Evolutionary conservation across 768 basidiomycete species (phyloP), one percentile per base, ranked within the genome.

Genomic region (Leccinum subtestaceum): DNA sequence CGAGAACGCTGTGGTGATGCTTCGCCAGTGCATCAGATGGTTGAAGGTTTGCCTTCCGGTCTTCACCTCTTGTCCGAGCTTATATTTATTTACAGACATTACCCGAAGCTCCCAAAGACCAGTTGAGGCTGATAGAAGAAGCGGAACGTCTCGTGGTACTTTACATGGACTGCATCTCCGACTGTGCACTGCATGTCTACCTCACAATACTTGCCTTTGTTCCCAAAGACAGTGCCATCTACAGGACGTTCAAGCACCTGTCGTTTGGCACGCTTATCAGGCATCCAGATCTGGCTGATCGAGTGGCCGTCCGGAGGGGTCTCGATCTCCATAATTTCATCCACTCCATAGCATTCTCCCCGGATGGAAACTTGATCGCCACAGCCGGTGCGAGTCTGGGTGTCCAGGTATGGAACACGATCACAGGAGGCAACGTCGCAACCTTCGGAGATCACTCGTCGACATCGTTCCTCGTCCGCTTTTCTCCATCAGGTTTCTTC

Each of bases 341-440:
- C 11, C n/a, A 65, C 27, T 65, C 69, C 0, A 43, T 69, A 15
- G 55, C 36, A 4, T 63, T 63, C 60, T 65, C 63, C 25, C 63
- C 57, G n/a, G 52, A 56, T 32, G 55, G 60, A 1, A 32, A 58
- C 11, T 9, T 59, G 23, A 52, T 68, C n/a, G 67, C 68, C 1
- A 67, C 67, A 9, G 67, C 60, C 5, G 53, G 60, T 12, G 51
- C 8, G 1, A 45, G 54, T 23, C 56, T 70, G 4, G 62, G 62
- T 2, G 67, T 69, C 21, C 69, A 66, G 25, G n/a, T 69, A 12
- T 69, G 68, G 68, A 64, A 62, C 2, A 47, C 53, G 2, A 31
- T 64, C 38, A 68, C 67, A 0, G 67, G 67, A 5, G 58, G 51
- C 23, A 68, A 68, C n/a, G 19, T 68, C 0, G 67, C 67, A 2